Evolutionary conservation across 2,329 filamentous ascomycete species (phyloP), one percentile per base, ranked within the genome.

Genomic region (Scopulariopsis brevicaulis): DNA sequence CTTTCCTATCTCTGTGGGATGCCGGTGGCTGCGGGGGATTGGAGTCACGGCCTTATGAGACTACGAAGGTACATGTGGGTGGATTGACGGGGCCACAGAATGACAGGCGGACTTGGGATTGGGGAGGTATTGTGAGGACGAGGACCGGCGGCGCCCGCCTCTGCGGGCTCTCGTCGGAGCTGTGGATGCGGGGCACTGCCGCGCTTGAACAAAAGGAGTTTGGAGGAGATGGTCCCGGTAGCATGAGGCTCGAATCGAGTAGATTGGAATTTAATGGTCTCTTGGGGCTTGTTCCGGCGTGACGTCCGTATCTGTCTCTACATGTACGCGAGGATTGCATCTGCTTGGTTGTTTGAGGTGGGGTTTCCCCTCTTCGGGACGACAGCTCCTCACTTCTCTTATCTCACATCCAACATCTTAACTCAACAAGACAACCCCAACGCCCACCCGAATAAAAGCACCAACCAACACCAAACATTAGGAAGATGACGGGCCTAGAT

Each of bases 401-500:
- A n/a, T 15, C 14, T 7, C 40, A n/a, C 40, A 7, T 14, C n/a
- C 40, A 18, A 14, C 11, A 40, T 40, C 34, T 35, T 35, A 12
- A 35, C 34, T 12, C 28, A 32, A 18, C 37, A 40, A 10, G 12
- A 12, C 15, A 40, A 12, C 37, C 34, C 11, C 37, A 12, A 40
- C 37, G 12, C 12, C 15, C 37, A 40, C 11, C 12, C 37, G 11
- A 40, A 40, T 3, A 14, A 40, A 20, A 11, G 20, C 12, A 48
- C 15, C 18, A 48, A 4, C 43, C 20, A 5, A 22, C 4, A 48
- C 43, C 11, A 43, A 10, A n/a, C 37, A 3, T 15, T 43, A 15
- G 1, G 24, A 22, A 24, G 15, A 74, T 74, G 71, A 67, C 71
- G 2, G 64, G 63, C 57, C 59, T 62, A 3, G 64, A 62, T 20